Evolutionary conservation across 371 early-diverging fungal genomes (phyloP), one percentile per base, ranked within the genome.

Genomic region (Rhizopus microsporus): DNA sequence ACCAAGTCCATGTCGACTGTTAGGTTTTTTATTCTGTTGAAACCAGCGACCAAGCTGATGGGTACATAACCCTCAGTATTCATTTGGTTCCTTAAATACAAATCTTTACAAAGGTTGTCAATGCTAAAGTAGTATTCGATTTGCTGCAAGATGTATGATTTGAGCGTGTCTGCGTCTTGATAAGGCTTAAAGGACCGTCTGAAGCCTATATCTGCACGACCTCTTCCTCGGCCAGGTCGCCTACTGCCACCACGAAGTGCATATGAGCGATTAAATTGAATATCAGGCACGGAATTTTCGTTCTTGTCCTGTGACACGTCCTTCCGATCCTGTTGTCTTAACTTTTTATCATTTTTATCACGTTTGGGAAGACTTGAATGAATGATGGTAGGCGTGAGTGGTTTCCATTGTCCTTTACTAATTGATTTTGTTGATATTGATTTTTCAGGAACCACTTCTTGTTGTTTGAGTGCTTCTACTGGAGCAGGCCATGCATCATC

Each of bases 51-150:
- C 3, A 92, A 67, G 9, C 68, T 66, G 40, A 94, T 46, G 3
- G 83, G 80, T 4, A 93, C 90, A 60, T 75, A 91, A 7, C 93
- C 93, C 54, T 88, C 78, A 4, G 63, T 46, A 54, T 90, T 84
- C 95, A 96, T 96, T 67, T 82, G 92, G 35, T 78, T 77, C 46
- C 96, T 88, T 74, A 96, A 87, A 68, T 83, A 95, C 10, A 93
- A 71, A 65, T 96, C 96, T 51, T 88, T 88, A 82, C 92, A 91
- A 52, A 96, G 71, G 64, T 96, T 96, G 46, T 94, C 95, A 51
- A 92, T 83, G 56, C 93, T 93, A 57, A 95, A 95, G 79, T 96
- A 96, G 75, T 92, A 89, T 54, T 91, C 91, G 62, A 82, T 71
- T 62, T 82, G 82, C 37, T 78, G 82, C 34, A 77, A 65, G 33